phyloP scores from a whole-genome alignment of 2,329 filamentous ascomycete genomes.

The Colletotrichum eleusines region DNA sequence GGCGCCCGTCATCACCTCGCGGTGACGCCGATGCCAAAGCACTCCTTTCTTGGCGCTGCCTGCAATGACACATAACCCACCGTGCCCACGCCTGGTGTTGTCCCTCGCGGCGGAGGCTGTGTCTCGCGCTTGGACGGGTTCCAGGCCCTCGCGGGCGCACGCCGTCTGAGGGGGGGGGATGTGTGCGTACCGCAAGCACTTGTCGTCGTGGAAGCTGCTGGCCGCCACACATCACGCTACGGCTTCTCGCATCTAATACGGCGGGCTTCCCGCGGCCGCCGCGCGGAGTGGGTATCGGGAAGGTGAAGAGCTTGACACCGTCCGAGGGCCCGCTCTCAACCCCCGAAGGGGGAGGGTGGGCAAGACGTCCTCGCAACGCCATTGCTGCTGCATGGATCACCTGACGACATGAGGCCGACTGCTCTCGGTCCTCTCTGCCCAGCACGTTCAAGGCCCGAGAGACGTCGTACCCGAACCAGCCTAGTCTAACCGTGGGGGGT shows the following conservation, averaged over 20 bases:
- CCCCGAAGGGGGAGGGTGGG: neutral
- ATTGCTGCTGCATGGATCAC: constrained; percentile 13
- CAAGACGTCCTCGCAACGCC: neutral
- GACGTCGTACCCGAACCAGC: constrained; percentile 2
- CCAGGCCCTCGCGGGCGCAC: neutral
- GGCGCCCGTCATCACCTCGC: constrained; percentile 1
- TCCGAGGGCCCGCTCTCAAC: constrained; percentile 7
- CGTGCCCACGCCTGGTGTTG: neutral
- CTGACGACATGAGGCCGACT: neutral
- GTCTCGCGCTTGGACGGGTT: neutral
- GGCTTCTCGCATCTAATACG: neutral
- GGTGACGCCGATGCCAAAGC: constrained; percentile 30
- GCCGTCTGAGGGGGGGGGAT: neutral
- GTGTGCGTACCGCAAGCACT: neutral
- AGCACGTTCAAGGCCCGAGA: neutral
- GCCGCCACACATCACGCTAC: neutral
- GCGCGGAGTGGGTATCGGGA: constrained; percentile 6
- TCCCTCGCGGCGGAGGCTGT: neutral
- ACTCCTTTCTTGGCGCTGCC: constrained; percentile 25
- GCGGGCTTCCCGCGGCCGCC: constrained; percentile 5
- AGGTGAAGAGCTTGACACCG: constrained; percentile 10
- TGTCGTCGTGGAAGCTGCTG: neutral
- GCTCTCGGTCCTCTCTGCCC: constrained; percentile 10
- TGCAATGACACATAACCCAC: constrained; percentile 13
- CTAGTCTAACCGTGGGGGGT: constrained; percentile 2